Percentiles rank a stretch among this genome's conserved stretches.
These are phyloP conservation scores for Crithidia expoeki DNA, from an alignment of 208 protist genomes.

Conservation along the genomic window DNA sequence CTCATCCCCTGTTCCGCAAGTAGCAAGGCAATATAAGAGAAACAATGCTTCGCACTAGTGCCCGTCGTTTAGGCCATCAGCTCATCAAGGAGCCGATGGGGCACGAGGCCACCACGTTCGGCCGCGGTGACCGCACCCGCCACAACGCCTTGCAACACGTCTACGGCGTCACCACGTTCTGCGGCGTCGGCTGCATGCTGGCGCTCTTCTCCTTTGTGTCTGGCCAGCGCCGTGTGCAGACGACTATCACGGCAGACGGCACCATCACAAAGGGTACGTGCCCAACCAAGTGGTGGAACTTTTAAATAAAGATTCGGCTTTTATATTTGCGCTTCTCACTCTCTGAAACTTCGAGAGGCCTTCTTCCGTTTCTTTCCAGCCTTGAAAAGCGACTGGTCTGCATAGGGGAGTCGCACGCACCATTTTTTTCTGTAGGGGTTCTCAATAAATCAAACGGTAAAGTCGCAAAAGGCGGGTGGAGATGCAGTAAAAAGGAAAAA, in stretches of 20 bases:
- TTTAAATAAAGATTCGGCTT: conserved; percentile 30
- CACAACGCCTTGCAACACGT: conserved; percentile 68
- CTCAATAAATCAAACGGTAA: too few species aligned
- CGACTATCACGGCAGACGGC: conserved; percentile 61
- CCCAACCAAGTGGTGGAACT: conserved; percentile 82
- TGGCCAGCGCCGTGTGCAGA: conserved; percentile 56
- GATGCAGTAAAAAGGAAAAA: too few species aligned
- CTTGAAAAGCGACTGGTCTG: not conserved
- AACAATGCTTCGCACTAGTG: conserved; percentile 67
- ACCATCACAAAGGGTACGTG: conserved; percentile 65
- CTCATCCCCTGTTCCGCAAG: not conserved
- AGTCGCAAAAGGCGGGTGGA: too few species aligned
- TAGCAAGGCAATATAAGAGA: not conserved
- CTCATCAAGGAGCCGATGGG: conserved; percentile 90
- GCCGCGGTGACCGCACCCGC: conserved; percentile 65
- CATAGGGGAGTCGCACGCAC: too few species aligned
- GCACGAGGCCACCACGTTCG: conserved; percentile 86
- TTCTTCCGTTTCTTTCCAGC: not conserved
- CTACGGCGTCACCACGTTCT: conserved; percentile 47
- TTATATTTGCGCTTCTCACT: not conserved
- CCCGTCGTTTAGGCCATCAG: conserved; percentile 73
- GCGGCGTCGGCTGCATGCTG: conserved; percentile 56
- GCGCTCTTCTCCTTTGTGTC: conserved; percentile 68
- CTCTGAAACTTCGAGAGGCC: not conserved
- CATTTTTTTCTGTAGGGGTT: too few species aligned